phyloP scores from a whole-genome alignment of 176 grass and related monocot genomes.

The Phoenix dactylifera region DNA sequence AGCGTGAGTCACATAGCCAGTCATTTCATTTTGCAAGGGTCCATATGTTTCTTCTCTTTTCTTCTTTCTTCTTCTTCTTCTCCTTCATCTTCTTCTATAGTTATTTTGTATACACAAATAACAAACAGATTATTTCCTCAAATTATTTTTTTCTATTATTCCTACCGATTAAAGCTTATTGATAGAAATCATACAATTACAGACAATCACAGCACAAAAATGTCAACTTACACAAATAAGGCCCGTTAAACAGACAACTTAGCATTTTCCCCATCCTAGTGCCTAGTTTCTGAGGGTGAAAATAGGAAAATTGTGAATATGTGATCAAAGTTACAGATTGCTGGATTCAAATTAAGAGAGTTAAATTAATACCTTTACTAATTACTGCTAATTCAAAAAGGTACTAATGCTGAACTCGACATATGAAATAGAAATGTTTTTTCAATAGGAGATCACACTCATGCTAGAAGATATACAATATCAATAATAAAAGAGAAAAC shows the following conservation, averaged over 20 bases:
- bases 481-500: too few species aligned
- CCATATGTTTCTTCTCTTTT: background rate
- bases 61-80: background rate
- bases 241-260: too few species aligned
- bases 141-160: background rate
- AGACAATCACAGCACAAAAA: too few species aligned
- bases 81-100: conserved; percentile 7
- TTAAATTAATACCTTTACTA: too few species aligned
- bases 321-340: background rate
- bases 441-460: too few species aligned
- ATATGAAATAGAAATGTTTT: too few species aligned
- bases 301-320: background rate
- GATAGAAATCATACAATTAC: background rate
- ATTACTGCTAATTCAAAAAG: too few species aligned
- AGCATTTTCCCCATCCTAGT: too few species aligned
- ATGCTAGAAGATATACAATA: too few species aligned
- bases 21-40: conserved; percentile 1
- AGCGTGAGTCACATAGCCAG: background rate
- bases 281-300: background rate
- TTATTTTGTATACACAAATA: conserved; percentile 3
- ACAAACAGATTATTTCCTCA: conserved; percentile 3
- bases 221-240: too few species aligned
- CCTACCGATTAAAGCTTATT: background rate
- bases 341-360: too few species aligned
- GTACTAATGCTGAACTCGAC: too few species aligned